Conservation (phyloP, 352 stramenopile species). For the Globisporangium recalcitrans region DNA sequence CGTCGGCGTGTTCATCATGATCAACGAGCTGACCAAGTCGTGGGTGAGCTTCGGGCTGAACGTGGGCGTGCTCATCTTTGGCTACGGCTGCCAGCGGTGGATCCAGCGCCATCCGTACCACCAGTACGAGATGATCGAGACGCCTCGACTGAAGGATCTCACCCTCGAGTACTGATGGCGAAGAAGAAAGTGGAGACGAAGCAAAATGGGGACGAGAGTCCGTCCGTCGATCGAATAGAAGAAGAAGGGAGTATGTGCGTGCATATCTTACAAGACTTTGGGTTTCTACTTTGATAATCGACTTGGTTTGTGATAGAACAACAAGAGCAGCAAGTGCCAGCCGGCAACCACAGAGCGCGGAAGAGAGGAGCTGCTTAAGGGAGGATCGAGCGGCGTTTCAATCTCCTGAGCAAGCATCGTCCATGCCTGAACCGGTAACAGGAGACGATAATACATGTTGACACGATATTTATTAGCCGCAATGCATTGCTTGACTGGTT, state of each 20-base stretch:
- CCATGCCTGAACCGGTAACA: no score
- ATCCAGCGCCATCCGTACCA: constrained; percentile 62
- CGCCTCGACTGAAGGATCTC: constrained; percentile 33
- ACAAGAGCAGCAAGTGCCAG: no score
- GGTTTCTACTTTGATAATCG: background rate
- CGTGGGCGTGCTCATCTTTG: constrained; percentile 34
- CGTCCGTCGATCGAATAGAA: background rate
- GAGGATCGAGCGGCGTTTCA: no score
- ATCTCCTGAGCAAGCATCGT: no score
- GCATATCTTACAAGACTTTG: background rate
- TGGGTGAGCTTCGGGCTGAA: constrained; percentile 62
- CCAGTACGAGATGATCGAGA: constrained; percentile 47
- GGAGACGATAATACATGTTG: no score
- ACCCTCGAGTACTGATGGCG: constrained; percentile 32
- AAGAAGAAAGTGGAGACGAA: background rate
- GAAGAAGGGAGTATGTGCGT: background rate
- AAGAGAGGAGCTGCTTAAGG: no score
- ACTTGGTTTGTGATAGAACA: background rate
- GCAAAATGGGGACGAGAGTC: background rate
- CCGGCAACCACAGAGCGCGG: no score
- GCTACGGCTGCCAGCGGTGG: constrained; percentile 55
- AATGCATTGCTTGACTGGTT: no score
- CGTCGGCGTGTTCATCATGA: constrained; percentile 69
- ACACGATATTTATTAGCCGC: no score
- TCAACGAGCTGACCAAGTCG: constrained; percentile 81